Evolutionary conservation across 192 early-diverging fungal genomes (phyloP), one percentile per base, ranked within the genome.

Genomic region (Gamsiella multidivaricata): DNA sequence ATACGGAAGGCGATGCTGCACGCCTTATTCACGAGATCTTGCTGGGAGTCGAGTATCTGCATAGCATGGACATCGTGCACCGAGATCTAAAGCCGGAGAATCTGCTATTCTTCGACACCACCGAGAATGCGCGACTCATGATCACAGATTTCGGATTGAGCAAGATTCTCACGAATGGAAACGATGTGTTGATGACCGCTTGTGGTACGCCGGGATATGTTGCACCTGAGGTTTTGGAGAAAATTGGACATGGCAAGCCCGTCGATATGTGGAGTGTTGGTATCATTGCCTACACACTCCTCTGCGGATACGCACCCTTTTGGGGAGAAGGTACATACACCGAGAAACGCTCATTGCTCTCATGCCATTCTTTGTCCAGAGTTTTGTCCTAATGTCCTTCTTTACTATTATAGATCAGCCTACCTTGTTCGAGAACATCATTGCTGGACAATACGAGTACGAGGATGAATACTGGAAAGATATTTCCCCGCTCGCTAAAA

Each of bases 181-280:
- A 95, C 67, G 92, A 96, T 76, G 80, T 94, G 18, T 73, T 96
- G 25, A 93, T 84, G 73, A 96, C 95, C 2, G 91, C 94, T 29
- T 96, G 95, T 74, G 96, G 96, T 20, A 95, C 95, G 6, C 91
- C 94, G 43, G 94, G 96, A 37, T 95, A 95, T 78, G 92, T 89
- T 3, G 93, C 93, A 0, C 92, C 91, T 7, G 96, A 99, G 83
- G 91, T 99, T 10, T 71, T 97, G 31, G 65, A 88, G 54, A 91
- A 94, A 62, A 85, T 88, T 60, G 95, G 94, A 11, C 91, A 98
- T 80, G 95, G 95, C 18, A 96, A 95, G 80, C 85, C 93, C 4
- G 96, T 95, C 18, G 97, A 99, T 86, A 85, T 99, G 61, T 99
- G 96, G 96, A 93, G 92, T 20, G 83, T 98, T 49, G 97, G 97